Evolutionary conservation across 768 basidiomycete species (phyloP).

Genomic region (Cubamyces lactineus): DNA sequence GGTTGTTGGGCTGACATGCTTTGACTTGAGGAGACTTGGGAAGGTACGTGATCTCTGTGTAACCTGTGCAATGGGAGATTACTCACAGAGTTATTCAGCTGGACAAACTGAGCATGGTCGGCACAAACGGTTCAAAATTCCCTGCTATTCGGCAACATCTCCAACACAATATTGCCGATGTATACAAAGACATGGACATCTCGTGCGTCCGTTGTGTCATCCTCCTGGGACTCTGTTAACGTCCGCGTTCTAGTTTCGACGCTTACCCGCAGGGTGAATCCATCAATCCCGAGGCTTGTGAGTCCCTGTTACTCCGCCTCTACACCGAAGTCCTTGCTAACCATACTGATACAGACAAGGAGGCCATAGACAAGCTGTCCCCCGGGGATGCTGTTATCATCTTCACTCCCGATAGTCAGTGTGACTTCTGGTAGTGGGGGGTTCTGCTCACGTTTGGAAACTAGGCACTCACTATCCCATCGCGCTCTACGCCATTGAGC

Average conservation of each 20-base stretch:
- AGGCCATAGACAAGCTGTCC: constrained; percentile 74
- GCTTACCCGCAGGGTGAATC: constrained; percentile 74
- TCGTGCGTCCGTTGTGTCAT: constrained; percentile 49
- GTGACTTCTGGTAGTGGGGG: background rate
- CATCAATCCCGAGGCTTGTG: constrained; percentile 82
- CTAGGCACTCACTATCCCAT: constrained; percentile 84
- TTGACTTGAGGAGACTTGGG: constrained; percentile 83
- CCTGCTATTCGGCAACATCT: constrained; percentile 84
- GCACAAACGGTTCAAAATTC: constrained; percentile 87
- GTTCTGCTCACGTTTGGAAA: background rate
- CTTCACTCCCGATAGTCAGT: constrained; percentile 88
- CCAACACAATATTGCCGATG: constrained; percentile 76
- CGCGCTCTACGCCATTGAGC: constrained; percentile 83
- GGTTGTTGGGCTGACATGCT: constrained; percentile 89
- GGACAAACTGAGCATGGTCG: constrained; percentile 81
- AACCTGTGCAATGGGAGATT: background rate
- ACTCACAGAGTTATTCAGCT: constrained; percentile 45
- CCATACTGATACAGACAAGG: constrained; percentile 60
- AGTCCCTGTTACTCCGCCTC: constrained; percentile 34
- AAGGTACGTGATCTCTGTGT: constrained; percentile 51
- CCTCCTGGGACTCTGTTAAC: background rate
- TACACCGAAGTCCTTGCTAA: background rate
- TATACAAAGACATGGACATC: constrained; percentile 87
- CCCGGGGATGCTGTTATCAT: constrained; percentile 90
- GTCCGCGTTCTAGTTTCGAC: constrained; percentile 57